Evolutionary conservation across 768 basidiomycete species (phyloP).

Genomic region (Lactifluus pinguis): DNA sequence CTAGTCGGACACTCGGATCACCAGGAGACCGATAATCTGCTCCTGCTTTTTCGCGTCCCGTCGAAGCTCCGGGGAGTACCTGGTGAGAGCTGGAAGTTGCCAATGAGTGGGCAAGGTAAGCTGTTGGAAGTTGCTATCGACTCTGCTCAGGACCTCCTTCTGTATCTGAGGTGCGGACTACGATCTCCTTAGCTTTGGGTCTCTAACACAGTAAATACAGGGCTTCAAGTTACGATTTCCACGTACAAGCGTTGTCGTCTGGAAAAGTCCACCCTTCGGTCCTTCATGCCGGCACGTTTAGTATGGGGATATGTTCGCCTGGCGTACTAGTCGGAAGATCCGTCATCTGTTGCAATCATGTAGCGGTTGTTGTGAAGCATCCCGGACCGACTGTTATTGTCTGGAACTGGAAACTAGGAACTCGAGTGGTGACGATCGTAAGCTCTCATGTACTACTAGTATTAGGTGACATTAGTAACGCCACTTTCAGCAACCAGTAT

Average conservation of each 20-base stretch:
- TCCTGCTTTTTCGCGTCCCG: conserved; percentile 7
- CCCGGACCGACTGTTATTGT: neutral
- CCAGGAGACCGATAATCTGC: neutral
- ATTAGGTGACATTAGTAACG: neutral
- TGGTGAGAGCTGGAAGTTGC: conserved; percentile 11
- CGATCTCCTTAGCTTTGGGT: neutral
- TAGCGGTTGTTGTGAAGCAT: conserved; percentile 2
- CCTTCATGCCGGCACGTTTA: conserved; percentile 1
- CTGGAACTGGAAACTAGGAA: conserved; percentile 13
- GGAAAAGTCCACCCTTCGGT: conserved; percentile 3
- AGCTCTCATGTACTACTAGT: neutral
- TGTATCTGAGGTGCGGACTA: conserved; percentile 2
- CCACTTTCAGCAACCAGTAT: neutral
- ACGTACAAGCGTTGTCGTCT: conserved; percentile 9
- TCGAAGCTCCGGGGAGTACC: conserved; percentile 10
- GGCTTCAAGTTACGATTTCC: neutral
- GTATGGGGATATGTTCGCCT: neutral
- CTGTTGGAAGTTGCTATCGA: conserved; percentile 9
- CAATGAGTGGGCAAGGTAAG: conserved; percentile 5
- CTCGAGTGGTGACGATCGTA: conserved; percentile 1
- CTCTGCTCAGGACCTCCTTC: conserved; percentile 11
- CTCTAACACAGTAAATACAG: neutral
- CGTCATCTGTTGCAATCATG: neutral
- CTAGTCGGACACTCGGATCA: neutral
- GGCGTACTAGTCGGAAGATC: neutral